phyloP scores from a whole-genome alignment of 2,329 filamentous ascomycete species.

The Cryphonectria japonica region DNA sequence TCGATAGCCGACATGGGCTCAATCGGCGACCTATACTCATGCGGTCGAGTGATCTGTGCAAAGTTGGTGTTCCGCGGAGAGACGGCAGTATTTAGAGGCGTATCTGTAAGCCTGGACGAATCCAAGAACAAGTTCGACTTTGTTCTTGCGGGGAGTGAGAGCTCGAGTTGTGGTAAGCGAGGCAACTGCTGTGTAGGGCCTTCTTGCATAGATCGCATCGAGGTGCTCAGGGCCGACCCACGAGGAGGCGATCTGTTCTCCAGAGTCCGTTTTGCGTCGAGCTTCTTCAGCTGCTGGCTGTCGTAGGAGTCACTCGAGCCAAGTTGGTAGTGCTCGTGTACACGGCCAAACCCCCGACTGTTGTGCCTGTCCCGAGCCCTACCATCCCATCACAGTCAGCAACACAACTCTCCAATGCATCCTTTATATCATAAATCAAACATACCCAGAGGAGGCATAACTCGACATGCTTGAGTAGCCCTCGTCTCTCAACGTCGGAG shows the following conservation, averaged over 20 bases:
- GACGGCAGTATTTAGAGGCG: slow-evolving; percentile 51
- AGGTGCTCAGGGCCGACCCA: slow-evolving; percentile 49
- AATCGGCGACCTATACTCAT: slow-evolving; percentile 49
- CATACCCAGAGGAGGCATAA: slow-evolving; percentile 27
- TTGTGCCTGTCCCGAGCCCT: slow-evolving; percentile 48
- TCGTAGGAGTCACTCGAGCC: slow-evolving; percentile 50
- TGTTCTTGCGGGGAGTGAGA: slow-evolving; percentile 52
- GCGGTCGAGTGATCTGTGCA: slow-evolving; percentile 38
- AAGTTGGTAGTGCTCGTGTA: slow-evolving; percentile 54
- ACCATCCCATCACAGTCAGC: slow-evolving; percentile 16
- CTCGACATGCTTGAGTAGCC: slow-evolving; percentile 41
- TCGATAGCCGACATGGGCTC: slow-evolving; percentile 44
- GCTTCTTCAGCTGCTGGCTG: slow-evolving; percentile 57
- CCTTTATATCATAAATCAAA: not conserved
- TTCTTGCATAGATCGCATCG: slow-evolving; percentile 25
- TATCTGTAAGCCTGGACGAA: slow-evolving; percentile 50
- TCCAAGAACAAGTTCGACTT: slow-evolving; percentile 48
- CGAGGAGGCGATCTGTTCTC: slow-evolving; percentile 50
- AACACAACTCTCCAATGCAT: no score
- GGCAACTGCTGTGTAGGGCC: slow-evolving; percentile 41
- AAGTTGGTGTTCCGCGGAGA: slow-evolving; percentile 52
- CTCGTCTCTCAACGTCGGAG: slow-evolving; percentile 43
- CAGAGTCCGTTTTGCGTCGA: slow-evolving; percentile 52
- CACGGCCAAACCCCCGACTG: slow-evolving; percentile 48
- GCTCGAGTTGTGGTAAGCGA: slow-evolving; percentile 47